phyloP scores from a whole-genome alignment of 1,139 yeast genomes.

The Zygosaccharomyces sapae region DNA sequence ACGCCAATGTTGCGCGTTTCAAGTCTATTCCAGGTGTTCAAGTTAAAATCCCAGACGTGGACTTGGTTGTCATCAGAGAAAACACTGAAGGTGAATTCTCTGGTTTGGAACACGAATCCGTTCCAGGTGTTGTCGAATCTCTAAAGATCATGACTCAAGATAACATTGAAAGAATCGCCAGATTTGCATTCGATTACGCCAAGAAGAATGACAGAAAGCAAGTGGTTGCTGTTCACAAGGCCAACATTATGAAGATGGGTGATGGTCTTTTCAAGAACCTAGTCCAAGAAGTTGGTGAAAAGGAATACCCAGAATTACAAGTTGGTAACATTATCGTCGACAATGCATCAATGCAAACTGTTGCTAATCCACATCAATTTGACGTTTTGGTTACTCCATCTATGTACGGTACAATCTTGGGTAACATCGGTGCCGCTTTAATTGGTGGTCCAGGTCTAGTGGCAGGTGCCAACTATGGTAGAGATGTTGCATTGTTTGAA shows the following conservation, averaged over 20 bases:
- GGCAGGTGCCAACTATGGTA: slow-evolving; percentile 97
- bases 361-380: slow-evolving; percentile 94
- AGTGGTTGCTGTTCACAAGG: slow-evolving; percentile 98
- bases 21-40: slow-evolving; percentile 93
- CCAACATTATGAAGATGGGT: slow-evolving; percentile 97
- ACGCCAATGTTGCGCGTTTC: slow-evolving; percentile 88
- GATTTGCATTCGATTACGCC: slow-evolving; percentile 96
- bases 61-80: slow-evolving; percentile 93
- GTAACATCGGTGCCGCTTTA: slow-evolving; percentile 97
- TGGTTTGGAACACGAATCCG: slow-evolving; percentile 96
- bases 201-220: slow-evolving; percentile 83
- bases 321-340: slow-evolving; percentile 95
- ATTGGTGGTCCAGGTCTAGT: slow-evolving; percentile 99
- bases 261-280: slow-evolving; percentile 97
- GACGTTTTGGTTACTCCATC: slow-evolving; percentile 97
- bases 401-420: slow-evolving; percentile 94
- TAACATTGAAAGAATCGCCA: slow-evolving; percentile 95
- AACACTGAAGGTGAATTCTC: slow-evolving; percentile 98
- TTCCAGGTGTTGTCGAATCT: slow-evolving; percentile 97
- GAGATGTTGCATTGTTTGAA: slow-evolving; percentile 96
- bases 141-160: slow-evolving; percentile 90
- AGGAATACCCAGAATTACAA: slow-evolving; percentile 78
- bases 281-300: slow-evolving; percentile 78
- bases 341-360: slow-evolving; percentile 99
- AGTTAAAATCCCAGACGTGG: slow-evolving; percentile 82